Base-by-base conservation (phyloP, 176 grass and related monocot species). In the Oropetium thomaeum region DNA sequence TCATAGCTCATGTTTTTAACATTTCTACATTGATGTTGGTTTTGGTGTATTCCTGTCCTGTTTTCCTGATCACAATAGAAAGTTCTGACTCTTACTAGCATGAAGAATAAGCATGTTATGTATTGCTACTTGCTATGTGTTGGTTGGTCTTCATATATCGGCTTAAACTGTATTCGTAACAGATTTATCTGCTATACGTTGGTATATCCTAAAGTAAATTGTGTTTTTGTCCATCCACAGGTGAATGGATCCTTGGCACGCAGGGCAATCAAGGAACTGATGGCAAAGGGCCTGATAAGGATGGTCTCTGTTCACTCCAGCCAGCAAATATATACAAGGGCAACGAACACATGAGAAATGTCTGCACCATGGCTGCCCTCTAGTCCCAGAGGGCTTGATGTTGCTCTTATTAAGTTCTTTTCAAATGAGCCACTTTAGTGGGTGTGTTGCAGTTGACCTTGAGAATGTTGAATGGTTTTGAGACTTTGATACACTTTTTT, bases 301-400 rank as follows among this genome's bases (percentile, higher is more conserved):
- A 76, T 85, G 86, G 76, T 88, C 25, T 39, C 69, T 0, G 82
- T 84, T 26, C 86, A 84, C 62, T 76, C 70, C 63, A 89, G 81
- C 81, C 86, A 89, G 23, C 87, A 85, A 82, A 89, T 89, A 53
- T 85, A 84, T 58, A 89, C 87, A 34, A 84, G 87, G 82, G 87
- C 81, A 1, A 89, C 87, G 15, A 85, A 89, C 82, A 81, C 87
- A 58, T 89, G 34, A 81, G 32, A 8, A 43, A 5, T 58, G 11
- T 55, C 48, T 69, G 62, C 19, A 22, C 58, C 4, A 3, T 5
- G 8, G 13, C 17, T 0, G 3, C 64, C 64, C 7, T 69, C 64
- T 81, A 65, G 71, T 68, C 43, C 43, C 27, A 35, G 27, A 43
- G 23, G 54, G 13, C 84, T 44, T 54, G 2, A 13, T 58, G 65